Evolutionary conservation across 116 monocot species (phyloP).

Genomic region (Zostera marina): DNA sequence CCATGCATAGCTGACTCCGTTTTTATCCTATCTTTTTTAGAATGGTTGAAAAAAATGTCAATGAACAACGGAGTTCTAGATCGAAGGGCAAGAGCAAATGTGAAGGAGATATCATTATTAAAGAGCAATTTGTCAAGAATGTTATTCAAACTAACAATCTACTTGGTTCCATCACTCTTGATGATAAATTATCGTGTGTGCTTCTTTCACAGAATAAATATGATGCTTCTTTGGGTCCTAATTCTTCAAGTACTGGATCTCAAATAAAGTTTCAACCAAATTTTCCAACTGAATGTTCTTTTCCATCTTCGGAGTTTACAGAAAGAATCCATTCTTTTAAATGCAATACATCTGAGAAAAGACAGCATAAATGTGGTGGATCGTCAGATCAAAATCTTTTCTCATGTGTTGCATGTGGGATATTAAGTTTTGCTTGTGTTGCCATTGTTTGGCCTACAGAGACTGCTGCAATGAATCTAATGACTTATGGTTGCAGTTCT

Average conservation of each 20-base stretch:
- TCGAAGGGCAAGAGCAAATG: constrained; percentile 55
- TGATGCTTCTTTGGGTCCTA: constrained; percentile 19
- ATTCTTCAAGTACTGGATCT: constrained; percentile 10
- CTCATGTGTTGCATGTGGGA: constrained; percentile 92
- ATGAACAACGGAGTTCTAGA: constrained; percentile 28
- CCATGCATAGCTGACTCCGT: no score
- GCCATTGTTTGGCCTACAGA: constrained; percentile 73
- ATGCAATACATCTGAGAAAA: constrained; percentile 18
- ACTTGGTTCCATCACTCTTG: constrained; percentile 25
- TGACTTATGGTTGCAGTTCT: constrained; percentile 46
- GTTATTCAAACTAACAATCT: constrained; percentile 50
- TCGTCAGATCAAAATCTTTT: constrained; percentile 64
- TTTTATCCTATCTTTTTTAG: constrained; percentile 5
- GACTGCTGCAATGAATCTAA: constrained; percentile 37
- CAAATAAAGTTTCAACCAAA: constrained; percentile 41
- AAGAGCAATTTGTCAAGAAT: constrained; percentile 56
- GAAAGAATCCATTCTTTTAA: constrained; percentile 9
- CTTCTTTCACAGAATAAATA: constrained; percentile 45
- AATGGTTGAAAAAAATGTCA: constrained; percentile 4
- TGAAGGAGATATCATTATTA: constrained; percentile 75
- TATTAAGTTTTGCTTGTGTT: constrained; percentile 88
- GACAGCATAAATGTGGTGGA: constrained; percentile 24
- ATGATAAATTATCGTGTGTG: constrained; percentile 49
- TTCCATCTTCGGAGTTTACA: no score
- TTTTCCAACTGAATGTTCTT: no score